A percentile compares a stretch with the other conserved stretches of the same genome.
Evolutionary conservation across 768 basidiomycete genomes (phyloP).

Genomic region (Lactarius deliciosus): DNA sequence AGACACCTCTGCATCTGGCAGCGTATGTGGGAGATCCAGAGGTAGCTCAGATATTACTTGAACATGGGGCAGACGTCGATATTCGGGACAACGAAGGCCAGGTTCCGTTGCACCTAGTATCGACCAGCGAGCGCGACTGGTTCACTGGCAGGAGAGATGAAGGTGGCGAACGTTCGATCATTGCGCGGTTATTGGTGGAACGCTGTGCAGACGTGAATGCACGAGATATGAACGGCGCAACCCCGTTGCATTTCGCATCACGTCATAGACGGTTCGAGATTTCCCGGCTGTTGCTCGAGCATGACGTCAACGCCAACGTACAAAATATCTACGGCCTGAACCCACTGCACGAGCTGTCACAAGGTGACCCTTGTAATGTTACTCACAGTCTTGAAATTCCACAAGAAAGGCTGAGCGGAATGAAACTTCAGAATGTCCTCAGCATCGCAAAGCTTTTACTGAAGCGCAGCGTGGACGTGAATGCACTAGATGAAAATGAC

Average conservation of each 20-base stretch:
- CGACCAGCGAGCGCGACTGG: neutral
- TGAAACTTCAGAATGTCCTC: too few relatives aligned
- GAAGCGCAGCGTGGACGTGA: too few relatives aligned
- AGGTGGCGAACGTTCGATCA: neutral
- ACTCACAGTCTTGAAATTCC: too few relatives aligned
- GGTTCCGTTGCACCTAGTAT: neutral
- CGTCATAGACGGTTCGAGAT: neutral
- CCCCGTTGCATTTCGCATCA: neutral
- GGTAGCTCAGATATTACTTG: neutral
- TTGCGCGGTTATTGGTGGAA: neutral
- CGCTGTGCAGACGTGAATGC: neutral
- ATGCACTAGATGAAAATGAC: too few relatives aligned
- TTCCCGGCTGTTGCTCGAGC: neutral
- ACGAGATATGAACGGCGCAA: neutral
- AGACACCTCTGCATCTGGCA: neutral
- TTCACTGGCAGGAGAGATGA: neutral
- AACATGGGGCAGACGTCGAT: neutral
- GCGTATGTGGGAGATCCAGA: neutral
- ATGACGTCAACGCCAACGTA: neutral
- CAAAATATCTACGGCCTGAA: fast-evolving
- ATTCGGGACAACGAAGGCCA: neutral
- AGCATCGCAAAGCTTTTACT: too few relatives aligned
- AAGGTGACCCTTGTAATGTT: too few relatives aligned
- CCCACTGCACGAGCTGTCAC: neutral
- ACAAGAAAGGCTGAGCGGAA: too few relatives aligned